Evolutionary conservation across 257 asterid genomes (phyloP), one percentile per base, ranked within the genome.

Genomic region (Capsicum baccatum): DNA sequence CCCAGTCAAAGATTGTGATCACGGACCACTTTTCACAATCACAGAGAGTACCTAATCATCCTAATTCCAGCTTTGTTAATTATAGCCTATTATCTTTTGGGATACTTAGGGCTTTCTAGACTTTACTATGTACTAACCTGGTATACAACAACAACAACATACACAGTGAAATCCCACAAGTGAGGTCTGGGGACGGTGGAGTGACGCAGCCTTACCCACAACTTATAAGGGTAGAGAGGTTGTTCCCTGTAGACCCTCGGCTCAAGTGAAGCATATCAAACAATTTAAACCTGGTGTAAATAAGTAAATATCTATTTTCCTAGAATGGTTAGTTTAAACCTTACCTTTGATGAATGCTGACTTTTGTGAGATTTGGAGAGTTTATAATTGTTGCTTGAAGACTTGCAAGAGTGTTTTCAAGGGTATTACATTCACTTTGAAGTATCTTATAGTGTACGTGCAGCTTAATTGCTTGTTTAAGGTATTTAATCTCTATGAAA

Each of bases 401-500:
- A 60, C 67, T 60, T n/a, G 67, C 14, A 60, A 60, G 35, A n/a
- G 35, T n/a, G 67, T 60, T 60, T 60, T 60, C 35, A 60, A 60
- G 67, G 67, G 35, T 0, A 59, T 59, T 59, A 60, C 13, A 64
- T 11, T 44, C 71, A 64, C 71, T 26, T 64, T 17, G 33, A 3
- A 4, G 17, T 26, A 63, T 63, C 70, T 63, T 26, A 63, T 63
- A 64, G 70, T 10, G 71, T 33, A 64, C 7, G 7, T 64, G 47
- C 33, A 26, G 17, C 17, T 33, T 33, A 63, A 64, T 26, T 64
- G 71, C 71, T 64, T 64, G 71, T 33, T 33, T 64, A 64, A 6
- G 71, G 71, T 64, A 64, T 37, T 63, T 64, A 33, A 64, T 64
- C 71, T 64, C 71, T 64, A 64, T 26, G 47, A 64, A 64, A 64